Evolutionary conservation across 345 rosid genomes (phyloP).

Genomic region (Litchi chinensis): DNA sequence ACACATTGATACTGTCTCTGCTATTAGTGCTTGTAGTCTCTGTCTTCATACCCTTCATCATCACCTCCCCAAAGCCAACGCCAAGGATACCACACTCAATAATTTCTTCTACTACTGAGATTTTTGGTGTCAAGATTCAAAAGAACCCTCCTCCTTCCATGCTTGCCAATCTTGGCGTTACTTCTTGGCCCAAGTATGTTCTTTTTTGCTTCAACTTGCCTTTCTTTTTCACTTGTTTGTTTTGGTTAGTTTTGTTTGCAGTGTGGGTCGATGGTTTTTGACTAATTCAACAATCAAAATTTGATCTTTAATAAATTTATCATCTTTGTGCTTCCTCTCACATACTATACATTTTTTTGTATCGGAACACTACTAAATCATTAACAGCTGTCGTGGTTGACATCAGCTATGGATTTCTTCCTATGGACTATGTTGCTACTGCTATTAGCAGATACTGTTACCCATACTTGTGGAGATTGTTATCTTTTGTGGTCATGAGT

Average conservation of each 20-base stretch:
- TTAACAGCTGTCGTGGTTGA: not conserved
- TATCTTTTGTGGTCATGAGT: no score
- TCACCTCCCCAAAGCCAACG: constrained; percentile 18
- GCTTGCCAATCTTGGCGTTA: constrained; percentile 41
- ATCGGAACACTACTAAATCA: no score
- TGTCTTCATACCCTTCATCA: constrained; percentile 13
- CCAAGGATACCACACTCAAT: constrained; percentile 8
- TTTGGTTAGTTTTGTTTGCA: not conserved
- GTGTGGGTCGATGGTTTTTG: not conserved
- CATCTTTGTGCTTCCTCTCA: no score
- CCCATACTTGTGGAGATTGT: not conserved
- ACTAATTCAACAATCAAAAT: not conserved
- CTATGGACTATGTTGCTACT: not conserved
- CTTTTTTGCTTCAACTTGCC: not conserved
- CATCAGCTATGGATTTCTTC: no score
- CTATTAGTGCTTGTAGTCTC: constrained; percentile 17
- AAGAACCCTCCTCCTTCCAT: constrained; percentile 43
- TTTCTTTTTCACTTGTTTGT: no score
- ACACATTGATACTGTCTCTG: not conserved
- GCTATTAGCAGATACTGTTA: no score
- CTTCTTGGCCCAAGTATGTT: constrained; percentile 45
- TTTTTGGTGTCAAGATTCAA: constrained; percentile 44
- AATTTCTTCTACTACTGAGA: constrained; percentile 20
- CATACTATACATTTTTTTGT: no score
- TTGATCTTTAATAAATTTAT: no score